Percentiles rank a stretch among this genome's conserved stretches.
Evolutionary conservation across 108 stramenopile species (phyloP).

Genomic region (Cylindrotheca fusiformis): DNA sequence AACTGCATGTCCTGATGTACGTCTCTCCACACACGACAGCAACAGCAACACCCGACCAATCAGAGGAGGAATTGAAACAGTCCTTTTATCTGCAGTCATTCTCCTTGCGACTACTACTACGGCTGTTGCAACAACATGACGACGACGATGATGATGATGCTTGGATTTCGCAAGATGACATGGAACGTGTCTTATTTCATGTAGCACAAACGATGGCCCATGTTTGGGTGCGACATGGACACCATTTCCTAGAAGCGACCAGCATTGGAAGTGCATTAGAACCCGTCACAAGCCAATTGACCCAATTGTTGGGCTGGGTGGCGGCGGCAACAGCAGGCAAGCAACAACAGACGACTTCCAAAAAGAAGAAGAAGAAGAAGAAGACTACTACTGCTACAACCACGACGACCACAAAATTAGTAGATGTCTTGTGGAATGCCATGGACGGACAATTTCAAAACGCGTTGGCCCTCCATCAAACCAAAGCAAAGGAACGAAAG

Average conservation of each 20-base stretch:
- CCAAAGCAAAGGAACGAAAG: background rate
- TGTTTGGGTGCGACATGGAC: background rate
- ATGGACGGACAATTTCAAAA: background rate
- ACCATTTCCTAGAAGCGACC: background rate
- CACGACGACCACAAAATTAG: too few species aligned
- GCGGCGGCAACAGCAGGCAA: too few species aligned
- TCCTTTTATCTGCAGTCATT: background rate
- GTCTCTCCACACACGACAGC: background rate
- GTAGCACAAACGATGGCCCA: background rate
- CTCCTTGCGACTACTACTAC: background rate
- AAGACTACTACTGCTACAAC: too few species aligned
- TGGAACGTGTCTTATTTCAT: background rate
- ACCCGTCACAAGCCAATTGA: background rate
- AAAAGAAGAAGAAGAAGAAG: too few species aligned
- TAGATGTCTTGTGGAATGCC: background rate
- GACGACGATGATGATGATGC: too few species aligned
- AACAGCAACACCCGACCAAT: too few species aligned
- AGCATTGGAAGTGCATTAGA: background rate
- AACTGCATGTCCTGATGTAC: background rate
- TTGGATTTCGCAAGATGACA: too few species aligned
- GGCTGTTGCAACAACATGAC: too few species aligned
- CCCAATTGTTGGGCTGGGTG: background rate
- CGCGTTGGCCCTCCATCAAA: background rate
- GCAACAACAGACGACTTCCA: background rate
- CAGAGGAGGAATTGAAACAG: background rate